phyloP scores from a whole-genome alignment of 2,329 filamentous ascomycete species.

The Botrytis porri region DNA sequence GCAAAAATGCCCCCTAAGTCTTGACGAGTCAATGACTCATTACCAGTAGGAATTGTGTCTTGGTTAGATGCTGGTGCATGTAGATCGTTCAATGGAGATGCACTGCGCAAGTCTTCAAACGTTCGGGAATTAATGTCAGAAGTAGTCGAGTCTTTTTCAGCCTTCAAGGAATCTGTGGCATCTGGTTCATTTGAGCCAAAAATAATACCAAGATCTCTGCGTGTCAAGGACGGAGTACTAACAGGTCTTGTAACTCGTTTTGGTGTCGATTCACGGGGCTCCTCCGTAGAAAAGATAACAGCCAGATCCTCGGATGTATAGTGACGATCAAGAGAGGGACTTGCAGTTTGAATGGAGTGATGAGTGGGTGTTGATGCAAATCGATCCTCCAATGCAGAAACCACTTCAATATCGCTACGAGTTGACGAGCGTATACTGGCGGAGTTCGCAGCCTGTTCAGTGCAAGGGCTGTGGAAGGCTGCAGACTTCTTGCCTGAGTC shows the following conservation, averaged over 20 bases:
- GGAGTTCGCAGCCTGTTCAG: not conserved
- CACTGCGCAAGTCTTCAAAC: not conserved
- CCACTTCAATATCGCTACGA: not conserved
- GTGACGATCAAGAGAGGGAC: not conserved
- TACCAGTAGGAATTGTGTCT: not conserved
- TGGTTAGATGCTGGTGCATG: not conserved
- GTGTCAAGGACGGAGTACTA: not conserved
- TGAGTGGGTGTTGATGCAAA: not conserved
- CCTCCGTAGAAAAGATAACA: not conserved
- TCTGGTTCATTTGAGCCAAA: not conserved
- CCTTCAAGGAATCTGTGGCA: not conserved
- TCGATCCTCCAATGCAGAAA: not conserved
- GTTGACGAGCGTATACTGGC: not conserved
- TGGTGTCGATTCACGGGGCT: not conserved
- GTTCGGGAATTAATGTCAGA: not conserved
- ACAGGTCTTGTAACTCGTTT: not conserved
- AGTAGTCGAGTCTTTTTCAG: not conserved
- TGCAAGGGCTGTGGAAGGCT: not conserved
- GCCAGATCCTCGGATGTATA: slow-evolving; percentile 3
- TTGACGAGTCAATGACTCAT: not conserved
- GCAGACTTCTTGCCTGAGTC: not conserved
- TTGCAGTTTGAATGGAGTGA: not conserved
- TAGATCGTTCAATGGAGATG: not conserved
- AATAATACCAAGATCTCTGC: not conserved
- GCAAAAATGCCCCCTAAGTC: not conserved